Evolutionary conservation across 2,329 filamentous ascomycete genomes (phyloP), one percentile per base, ranked within the genome.

Genomic region (Aspergillus sp.): DNA sequence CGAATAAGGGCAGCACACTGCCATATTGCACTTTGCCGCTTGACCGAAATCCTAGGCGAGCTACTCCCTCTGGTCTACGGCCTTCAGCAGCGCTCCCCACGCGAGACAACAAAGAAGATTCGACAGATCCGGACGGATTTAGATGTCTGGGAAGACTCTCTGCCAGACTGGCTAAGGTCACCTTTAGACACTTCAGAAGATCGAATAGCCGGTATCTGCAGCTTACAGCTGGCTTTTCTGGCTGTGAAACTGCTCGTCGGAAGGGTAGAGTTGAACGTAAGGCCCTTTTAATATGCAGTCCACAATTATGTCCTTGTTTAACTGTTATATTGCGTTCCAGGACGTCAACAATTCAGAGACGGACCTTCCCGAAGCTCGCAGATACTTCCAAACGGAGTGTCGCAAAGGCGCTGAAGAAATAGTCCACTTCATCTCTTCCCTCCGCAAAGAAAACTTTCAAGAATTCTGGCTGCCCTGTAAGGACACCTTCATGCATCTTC

Each of bases 381-480:
- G 77, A 23, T 81, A 83, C 58, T 83, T 83, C 41, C 78, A 80
- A 15, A 79, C 79, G 2, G 79, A 80, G 65, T 79, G 77, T 57
- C 74, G 78, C 38, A 75, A 73, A 66, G 77, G 78, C 7, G 78
- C 78, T 7, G 78, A 80, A 62, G 78, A 80, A 53, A 79, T 85
- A 5, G 77, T 84, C 7, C 79, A 81, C 22, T 85, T 83, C 60
- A 79, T 84, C 4, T 75, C 79, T 7, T 81, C 77, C 2, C 72
- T 85, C 3, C 75, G 75, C 6, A 77, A 79, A 61, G 69, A 73
- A 17, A 81, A 85, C 45, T 83, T 83, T 57, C 72, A 78, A 30
- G 82, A 85, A 64, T 85, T 85, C 63, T 85, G 83, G 83, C 71
- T 85, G 50, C 76, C 78, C 41, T 80, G 78, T 80, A 73, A 23